Evolutionary conservation across 2,329 filamentous ascomycete species (phyloP).

Genomic region (Apiospora rasikravindrae): DNA sequence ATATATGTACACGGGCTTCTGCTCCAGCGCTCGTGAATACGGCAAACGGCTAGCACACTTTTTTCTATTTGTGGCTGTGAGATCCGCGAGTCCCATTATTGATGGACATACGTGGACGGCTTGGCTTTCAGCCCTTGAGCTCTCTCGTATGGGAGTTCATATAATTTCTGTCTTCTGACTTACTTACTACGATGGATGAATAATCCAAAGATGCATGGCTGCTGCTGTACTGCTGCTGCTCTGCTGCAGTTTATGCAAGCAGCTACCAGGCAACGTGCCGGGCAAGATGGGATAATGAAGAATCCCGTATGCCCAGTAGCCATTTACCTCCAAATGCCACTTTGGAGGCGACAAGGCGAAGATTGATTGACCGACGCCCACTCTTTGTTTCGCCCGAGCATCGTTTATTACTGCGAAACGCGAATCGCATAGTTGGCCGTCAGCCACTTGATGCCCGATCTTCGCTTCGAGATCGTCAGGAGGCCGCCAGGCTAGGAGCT

Average conservation of each 20-base stretch:
- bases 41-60: not conserved
- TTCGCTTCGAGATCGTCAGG: slow-evolving; percentile 13
- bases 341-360: not conserved
- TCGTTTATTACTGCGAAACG: not conserved
- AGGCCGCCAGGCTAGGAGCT: slow-evolving; percentile 12
- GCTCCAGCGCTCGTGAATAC: not conserved
- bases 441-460: slow-evolving; percentile 9
- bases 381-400: not conserved
- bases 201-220: not conserved
- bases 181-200: not conserved
- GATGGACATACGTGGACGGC: slow-evolving; percentile 2
- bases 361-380: not conserved
- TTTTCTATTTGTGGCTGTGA: not conserved
- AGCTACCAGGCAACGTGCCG: not conserved
- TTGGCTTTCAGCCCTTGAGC: not conserved
- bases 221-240: not conserved
- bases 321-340: not conserved
- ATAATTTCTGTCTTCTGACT: no score
- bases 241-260: not conserved
- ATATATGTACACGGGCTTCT: not conserved
- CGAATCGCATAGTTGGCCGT: not conserved
- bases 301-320: not conserved
- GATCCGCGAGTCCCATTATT: not conserved
- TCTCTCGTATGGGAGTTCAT: not conserved
- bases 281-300: not conserved